phyloP scores from a whole-genome alignment of 805 yeast species.

The Saturnispora diversa region DNA sequence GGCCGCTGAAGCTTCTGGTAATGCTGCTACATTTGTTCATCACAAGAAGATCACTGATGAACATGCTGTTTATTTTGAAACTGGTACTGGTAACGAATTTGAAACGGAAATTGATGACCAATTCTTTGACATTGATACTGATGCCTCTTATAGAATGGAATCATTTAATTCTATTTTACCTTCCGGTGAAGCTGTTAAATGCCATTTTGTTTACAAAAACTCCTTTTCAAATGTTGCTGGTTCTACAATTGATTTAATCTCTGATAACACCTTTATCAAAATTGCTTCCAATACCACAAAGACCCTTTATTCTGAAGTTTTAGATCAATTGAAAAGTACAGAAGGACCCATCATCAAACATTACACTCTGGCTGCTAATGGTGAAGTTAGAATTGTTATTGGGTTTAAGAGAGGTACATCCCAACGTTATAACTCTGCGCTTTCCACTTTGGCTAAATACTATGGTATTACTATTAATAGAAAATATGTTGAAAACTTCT shows the following conservation, averaged over 20 bases:
- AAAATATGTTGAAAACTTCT: slow-evolving; percentile 89
- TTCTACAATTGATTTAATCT: slow-evolving; percentile 47
- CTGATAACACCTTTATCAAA: slow-evolving; percentile 70
- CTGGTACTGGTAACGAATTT: slow-evolving; percentile 42
- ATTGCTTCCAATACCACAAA: slow-evolving; percentile 78
- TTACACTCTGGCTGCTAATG: slow-evolving; percentile 66
- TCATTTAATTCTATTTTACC: slow-evolving; percentile 62
- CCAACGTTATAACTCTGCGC: slow-evolving; percentile 79
- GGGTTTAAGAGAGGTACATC: slow-evolving; percentile 82
- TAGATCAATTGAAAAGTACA: slow-evolving; percentile 57
- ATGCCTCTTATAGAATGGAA: slow-evolving; percentile 58
- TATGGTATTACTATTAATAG: slow-evolving; percentile 78
- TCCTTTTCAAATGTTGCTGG: slow-evolving; percentile 33
- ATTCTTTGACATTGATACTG: slow-evolving; percentile 49
- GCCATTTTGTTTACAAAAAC: slow-evolving; percentile 80
- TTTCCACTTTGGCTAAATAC: slow-evolving; percentile 79
- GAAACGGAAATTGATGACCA: slow-evolving; percentile 75
- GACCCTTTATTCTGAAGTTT: slow-evolving; percentile 61
- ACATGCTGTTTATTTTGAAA: slow-evolving; percentile 88
- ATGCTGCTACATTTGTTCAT: slow-evolving; percentile 44
- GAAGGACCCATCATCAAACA: slow-evolving; percentile 92
- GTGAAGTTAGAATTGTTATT: slow-evolving; percentile 80
- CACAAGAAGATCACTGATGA: slow-evolving; percentile 73
- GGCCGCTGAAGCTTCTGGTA: slow-evolving; percentile 67
- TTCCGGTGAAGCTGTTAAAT: slow-evolving; percentile 41